Evolutionary conservation across 176 grass and related monocot genomes (phyloP).

Genomic region (Microstegium vimineum): DNA sequence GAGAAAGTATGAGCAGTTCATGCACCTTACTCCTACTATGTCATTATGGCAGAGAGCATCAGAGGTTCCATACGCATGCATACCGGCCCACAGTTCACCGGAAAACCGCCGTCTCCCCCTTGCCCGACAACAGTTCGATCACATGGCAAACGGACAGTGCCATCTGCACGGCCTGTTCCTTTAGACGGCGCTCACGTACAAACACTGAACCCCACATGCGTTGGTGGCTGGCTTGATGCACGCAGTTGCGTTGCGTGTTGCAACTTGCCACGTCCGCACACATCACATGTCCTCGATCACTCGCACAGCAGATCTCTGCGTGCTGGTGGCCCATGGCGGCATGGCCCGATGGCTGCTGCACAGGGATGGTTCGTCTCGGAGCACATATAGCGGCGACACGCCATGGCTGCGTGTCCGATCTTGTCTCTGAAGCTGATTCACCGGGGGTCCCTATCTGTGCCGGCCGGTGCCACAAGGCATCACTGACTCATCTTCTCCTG

Average conservation of each 20-base stretch:
- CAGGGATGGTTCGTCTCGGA: not conserved
- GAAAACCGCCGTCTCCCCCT: slow-evolving; percentile 15
- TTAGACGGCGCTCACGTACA: slow-evolving; percentile 3
- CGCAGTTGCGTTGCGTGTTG: not conserved
- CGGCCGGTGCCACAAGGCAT: not conserved
- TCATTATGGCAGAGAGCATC: not conserved
- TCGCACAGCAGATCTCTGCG: not conserved
- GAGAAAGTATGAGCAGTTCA: slow-evolving; percentile 13
- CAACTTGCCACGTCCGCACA: slow-evolving; percentile 6
- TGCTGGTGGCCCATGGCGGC: not conserved
- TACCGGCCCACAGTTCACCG: slow-evolving; percentile 19
- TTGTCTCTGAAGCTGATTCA: not conserved
- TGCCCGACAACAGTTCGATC: slow-evolving; percentile 4
- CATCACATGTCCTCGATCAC: slow-evolving; percentile 22
- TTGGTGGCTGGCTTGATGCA: slow-evolving; percentile 18
- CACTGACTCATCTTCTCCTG: not conserved
- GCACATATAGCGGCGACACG: not conserved
- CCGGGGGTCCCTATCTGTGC: not conserved
- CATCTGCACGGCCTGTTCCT: slow-evolving; percentile 12
- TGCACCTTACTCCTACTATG: not conserved
- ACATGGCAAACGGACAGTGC: slow-evolving; percentile 30
- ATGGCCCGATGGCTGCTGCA: too few relatives aligned
- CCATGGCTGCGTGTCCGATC: slow-evolving; percentile 16
- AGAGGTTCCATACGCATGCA: not conserved
- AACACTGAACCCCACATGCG: slow-evolving; percentile 28